These are phyloP conservation scores for Calonectria montana DNA, from an alignment of 2,329 filamentous ascomycete species.

Conservation along the genomic window DNA sequence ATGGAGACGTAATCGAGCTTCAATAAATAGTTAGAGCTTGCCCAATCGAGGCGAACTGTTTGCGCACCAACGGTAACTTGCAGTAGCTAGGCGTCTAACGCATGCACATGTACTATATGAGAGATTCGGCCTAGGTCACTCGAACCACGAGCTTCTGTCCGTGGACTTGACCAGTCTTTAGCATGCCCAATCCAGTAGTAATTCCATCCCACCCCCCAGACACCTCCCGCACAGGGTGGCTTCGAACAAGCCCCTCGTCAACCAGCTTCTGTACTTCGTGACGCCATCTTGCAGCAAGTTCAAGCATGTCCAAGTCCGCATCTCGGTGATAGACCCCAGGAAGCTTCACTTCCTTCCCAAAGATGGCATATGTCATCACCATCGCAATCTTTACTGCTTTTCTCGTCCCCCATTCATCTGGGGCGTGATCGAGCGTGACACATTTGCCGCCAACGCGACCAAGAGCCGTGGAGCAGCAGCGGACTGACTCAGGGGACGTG, in stretches of 20 bases:
- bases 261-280: not conserved
- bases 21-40: not conserved
- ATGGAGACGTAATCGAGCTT: not conserved
- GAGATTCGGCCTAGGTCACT: not conserved
- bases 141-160: constrained; percentile 2
- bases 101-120: not conserved
- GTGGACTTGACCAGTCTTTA: not conserved
- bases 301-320: not conserved
- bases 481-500: not conserved
- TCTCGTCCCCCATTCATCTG: not conserved
- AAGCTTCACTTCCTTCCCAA: not conserved
- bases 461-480: not conserved
- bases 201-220: not conserved
- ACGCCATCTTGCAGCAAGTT: not conserved
- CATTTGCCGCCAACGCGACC: not conserved
- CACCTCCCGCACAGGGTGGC: not conserved
- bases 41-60: not conserved
- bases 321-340: not conserved
- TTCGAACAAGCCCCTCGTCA: not conserved
- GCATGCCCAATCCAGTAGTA: not conserved
- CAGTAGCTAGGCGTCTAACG: not conserved
- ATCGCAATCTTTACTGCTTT: not conserved
- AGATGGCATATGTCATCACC: not conserved
- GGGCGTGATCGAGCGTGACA: not conserved
- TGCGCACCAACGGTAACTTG: not conserved